Evolutionary conservation across 352 stramenopile species (phyloP).

Genomic region (Pythium plurisporium): DNA sequence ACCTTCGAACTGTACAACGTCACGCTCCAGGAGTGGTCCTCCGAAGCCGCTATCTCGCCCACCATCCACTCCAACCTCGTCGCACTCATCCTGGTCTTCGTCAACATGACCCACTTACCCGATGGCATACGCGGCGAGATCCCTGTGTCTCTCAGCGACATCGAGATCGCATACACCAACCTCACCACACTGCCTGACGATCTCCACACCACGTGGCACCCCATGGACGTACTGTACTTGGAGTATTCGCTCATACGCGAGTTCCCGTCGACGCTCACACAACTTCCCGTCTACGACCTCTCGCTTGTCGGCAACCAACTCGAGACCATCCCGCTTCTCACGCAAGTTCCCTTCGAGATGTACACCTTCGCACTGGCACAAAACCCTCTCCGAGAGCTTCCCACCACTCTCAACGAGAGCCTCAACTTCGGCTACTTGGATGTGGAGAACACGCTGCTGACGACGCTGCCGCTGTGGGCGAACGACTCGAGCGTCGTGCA

Average conservation of each 20-base stretch:
- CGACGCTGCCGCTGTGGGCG: neutral
- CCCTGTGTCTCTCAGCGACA: neutral
- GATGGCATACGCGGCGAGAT: constrained; percentile 8
- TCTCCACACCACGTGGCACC: constrained; percentile 21
- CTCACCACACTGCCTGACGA: constrained; percentile 20
- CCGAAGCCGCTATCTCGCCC: neutral
- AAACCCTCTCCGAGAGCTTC: constrained; percentile 11
- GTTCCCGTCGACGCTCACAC: constrained; percentile 8
- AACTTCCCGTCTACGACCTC: constrained; percentile 13
- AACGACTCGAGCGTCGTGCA: neutral
- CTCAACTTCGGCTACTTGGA: neutral
- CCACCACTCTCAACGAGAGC: neutral
- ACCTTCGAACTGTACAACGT: constrained; percentile 23
- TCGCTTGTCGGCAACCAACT: constrained; percentile 18
- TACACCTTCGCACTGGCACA: constrained; percentile 13
- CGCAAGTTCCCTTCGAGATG: neutral
- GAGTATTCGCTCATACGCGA: constrained; percentile 14
- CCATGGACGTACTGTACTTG: constrained; percentile 23
- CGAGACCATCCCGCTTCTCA: neutral
- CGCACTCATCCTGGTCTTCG: neutral
- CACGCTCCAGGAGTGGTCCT: constrained; percentile 23
- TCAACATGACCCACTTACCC: constrained; percentile 18
- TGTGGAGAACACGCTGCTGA: constrained; percentile 4
- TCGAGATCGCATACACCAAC: constrained; percentile 30
- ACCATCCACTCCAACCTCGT: constrained; percentile 3